phyloP scores from a whole-genome alignment of 306 rosid species.

The Mimosa bimucronata region DNA sequence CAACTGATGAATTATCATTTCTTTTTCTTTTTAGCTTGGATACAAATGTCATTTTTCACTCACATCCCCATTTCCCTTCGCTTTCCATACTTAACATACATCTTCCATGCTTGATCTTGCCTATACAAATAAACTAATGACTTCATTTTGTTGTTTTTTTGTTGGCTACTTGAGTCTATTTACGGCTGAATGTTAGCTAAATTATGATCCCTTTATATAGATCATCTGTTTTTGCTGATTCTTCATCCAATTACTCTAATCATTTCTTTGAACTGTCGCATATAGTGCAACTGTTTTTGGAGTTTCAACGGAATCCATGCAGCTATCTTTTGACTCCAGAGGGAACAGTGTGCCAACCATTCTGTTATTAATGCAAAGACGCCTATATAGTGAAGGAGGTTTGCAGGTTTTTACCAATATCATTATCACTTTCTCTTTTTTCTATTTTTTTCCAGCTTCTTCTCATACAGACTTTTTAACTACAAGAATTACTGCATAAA shows the following conservation, averaged over 20 bases:
- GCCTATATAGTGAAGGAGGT: conserved; percentile 75
- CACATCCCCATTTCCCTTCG: background rate
- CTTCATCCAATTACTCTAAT: background rate
- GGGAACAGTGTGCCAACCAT: conserved; percentile 86
- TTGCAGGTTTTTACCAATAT: conserved; percentile 56
- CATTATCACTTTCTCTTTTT: background rate
- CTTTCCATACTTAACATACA: background rate
- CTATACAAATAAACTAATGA: background rate
- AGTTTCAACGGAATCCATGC: conserved; percentile 89
- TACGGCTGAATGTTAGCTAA: background rate
- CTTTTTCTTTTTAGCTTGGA: too few species aligned
- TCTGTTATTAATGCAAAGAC: conserved; percentile 75
- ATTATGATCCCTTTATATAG: conserved; percentile 15
- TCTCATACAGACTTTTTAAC: conserved; percentile 11
- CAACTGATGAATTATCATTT: too few species aligned
- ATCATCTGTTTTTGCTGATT: conserved; percentile 8
- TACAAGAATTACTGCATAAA: background rate
- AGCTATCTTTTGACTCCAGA: conserved; percentile 70
- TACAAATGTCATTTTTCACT: background rate
- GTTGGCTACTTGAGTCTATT: background rate
- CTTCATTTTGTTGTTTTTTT: background rate
- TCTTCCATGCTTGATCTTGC: background rate
- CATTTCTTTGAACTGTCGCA: conserved; percentile 26
- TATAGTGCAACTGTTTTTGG: conserved; percentile 80
- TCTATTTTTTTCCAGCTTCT: background rate